Evolutionary conservation across 805 yeast species (phyloP).

Genomic region (Diddensiella santjacobensis): DNA sequence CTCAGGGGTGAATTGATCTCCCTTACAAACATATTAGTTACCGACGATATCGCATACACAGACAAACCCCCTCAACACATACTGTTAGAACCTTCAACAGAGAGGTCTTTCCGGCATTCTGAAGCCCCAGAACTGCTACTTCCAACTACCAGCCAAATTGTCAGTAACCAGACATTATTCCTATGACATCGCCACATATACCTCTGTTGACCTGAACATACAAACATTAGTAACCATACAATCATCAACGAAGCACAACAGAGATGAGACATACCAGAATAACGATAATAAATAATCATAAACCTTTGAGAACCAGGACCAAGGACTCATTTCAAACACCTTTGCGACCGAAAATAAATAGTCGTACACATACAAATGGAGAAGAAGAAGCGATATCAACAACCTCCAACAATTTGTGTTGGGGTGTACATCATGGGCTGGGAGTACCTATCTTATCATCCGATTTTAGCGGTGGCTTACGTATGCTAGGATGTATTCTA

Average conservation of each 20-base stretch:
- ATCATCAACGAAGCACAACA: too few species aligned
- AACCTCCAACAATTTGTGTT: too few species aligned
- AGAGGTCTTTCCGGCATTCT: slow-evolving; percentile 39
- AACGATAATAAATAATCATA: slow-evolving; percentile 33
- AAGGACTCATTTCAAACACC: slow-evolving; percentile 12
- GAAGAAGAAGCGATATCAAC: too few species aligned
- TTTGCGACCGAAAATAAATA: neutral
- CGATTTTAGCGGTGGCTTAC: too few species aligned
- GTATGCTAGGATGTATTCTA: too few species aligned
- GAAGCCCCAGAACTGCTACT: slow-evolving; percentile 35
- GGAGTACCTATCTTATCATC: too few species aligned
- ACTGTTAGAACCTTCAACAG: slow-evolving; percentile 33
- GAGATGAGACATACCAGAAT: slow-evolving; percentile 28
- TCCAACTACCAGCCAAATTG: slow-evolving; percentile 28
- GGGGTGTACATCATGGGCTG: neutral
- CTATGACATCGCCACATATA: slow-evolving; percentile 13
- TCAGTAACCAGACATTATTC: neutral
- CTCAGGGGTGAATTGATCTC: slow-evolving; percentile 34
- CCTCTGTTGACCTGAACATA: slow-evolving; percentile 29
- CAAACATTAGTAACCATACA: too few species aligned
- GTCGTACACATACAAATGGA: too few species aligned
- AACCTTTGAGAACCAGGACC: slow-evolving; percentile 25
- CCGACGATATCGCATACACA: neutral
- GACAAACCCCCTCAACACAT: slow-evolving; percentile 10
- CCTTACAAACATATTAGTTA: slow-evolving; percentile 17